Evolutionary conservation across 495 filamentous ascomycete genomes (phyloP), one percentile per base, ranked within the genome.

Genomic region (Aspergillus avenaceus): DNA sequence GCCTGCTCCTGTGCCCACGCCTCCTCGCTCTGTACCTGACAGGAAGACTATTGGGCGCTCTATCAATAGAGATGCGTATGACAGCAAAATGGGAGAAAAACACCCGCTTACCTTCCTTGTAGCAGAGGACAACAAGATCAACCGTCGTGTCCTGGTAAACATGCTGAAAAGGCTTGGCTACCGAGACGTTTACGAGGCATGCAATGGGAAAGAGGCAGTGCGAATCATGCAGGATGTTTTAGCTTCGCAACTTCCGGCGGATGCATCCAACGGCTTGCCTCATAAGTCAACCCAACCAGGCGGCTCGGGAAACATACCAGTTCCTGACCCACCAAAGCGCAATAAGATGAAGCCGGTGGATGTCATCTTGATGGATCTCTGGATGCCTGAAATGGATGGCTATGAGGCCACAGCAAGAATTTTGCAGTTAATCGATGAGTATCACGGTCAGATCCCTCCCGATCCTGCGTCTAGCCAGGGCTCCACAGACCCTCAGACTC

Each of bases 331-430:
- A 47, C 56, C 40, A 5, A 47, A 25, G 14, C 50, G 44, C n/a
- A 32, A 25, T 37, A 52, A 60, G 37, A 67, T 67, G 23, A 76
- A 71, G 46, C 56, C 70, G 5, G 81, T 90, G 50, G 80, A 90
- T 60, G 74, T 86, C 1, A 74, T 91, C 18, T 64, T 90, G 23
- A 91, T 91, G 88, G 87, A 91, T 64, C 75, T 91, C 5, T 91
- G 87, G 87, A 91, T 91, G 87, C 88, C 87, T 2, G 74, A 81
- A 49, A 87, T 90, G 81, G 87, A 91, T 57, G 88, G 88, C 2
- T 90, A 88, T 48, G 82, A 90, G 61, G 87, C 87, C 5, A 82
- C 87, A 0, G 72, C 78, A 42, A 65, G 66, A 22, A 91, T 91
- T 49, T 64, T 85, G n/a, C 65, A 74, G 45, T 72, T 84, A 62